A percentile compares a stretch with the other conserved stretches of the same genome.
These are phyloP conservation scores for Pseudogymnoascus pannorum DNA, from an alignment of 2,329 filamentous ascomycete species.

Conservation along the genomic window DNA sequence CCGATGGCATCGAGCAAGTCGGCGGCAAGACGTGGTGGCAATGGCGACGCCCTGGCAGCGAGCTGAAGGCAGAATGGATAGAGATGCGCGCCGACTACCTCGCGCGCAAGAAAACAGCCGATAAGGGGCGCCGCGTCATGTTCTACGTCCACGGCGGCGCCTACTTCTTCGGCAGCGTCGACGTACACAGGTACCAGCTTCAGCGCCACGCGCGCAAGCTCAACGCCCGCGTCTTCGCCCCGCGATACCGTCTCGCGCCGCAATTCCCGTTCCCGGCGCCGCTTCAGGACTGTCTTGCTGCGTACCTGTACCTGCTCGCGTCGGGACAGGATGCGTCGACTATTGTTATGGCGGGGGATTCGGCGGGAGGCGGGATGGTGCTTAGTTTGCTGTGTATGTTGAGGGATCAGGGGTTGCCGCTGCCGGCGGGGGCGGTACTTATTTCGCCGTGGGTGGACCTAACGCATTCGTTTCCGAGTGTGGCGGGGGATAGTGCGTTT, in stretches of 20 bases:
- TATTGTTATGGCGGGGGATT: conserved; percentile 85
- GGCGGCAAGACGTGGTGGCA: conserved; percentile 87
- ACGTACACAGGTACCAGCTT: conserved; percentile 97
- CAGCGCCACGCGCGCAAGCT: conserved; percentile 92
- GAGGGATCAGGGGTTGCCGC: conserved; percentile 72
- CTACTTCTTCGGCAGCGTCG: conserved; percentile 92
- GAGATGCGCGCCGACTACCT: conserved; percentile 84
- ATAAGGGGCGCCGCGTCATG: conserved; percentile 68
- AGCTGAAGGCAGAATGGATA: conserved; percentile 84
- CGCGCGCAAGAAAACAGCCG: conserved; percentile 55
- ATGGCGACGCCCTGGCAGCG: conserved; percentile 63
- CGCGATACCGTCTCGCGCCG: conserved; percentile 78
- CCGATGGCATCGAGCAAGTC: conserved; percentile 63
- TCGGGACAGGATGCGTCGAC: conserved; percentile 68
- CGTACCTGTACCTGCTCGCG: conserved; percentile 71
- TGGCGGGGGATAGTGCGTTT: conserved; percentile 61
- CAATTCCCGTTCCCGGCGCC: conserved; percentile 96
- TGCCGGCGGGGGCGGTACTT: conserved; percentile 83
- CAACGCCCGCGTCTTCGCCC: conserved; percentile 80
- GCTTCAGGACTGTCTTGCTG: conserved; percentile 79
- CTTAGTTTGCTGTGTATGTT: conserved; percentile 71
- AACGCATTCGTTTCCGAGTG: conserved; percentile 89
- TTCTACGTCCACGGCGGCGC: conserved; percentile 91
- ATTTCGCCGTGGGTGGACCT: conserved; percentile 96
- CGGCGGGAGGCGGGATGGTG: conserved; percentile 87